Evolutionary conservation across 2,329 filamentous ascomycete genomes (phyloP), one percentile per base, ranked within the genome.

Genomic region (Aspergillus piperis): DNA sequence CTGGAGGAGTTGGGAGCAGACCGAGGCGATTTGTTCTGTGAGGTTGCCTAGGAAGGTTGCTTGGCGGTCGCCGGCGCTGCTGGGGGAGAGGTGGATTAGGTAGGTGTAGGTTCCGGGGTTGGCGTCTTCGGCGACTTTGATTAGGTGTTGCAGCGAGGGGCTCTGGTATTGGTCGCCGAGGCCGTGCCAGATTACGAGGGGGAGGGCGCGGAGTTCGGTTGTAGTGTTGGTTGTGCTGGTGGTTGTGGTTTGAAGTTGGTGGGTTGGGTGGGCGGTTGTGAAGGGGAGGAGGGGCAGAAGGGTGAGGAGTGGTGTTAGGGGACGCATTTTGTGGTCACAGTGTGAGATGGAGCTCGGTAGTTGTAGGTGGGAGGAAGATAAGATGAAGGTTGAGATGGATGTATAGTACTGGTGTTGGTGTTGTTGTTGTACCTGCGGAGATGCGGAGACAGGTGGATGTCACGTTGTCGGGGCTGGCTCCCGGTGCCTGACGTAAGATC

Each of bases 131-230:
- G 89, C 89, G 52, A 97, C 83, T n/a, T 83, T 79, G 64, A 86
- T 90, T 32, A 96, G 83, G 57, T 82, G 76, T 67, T 86, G 84
- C 58, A 98, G 83, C 59, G 93, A 92, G 1, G 92, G 88, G 64
- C 86, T 86, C 55, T 86, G 84, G 79, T 88, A 96, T 75, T 88
- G 73, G 64, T 80, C 78, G 66, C 86, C 86, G n/a, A 88, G 79
- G 59, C 87, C 95, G 77, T 99, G 95, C 95, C 95, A 99, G 78
- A 99, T 90, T 61, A 99, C 84, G 38, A 99, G 83, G 0, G 95
- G 95, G 30, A 97, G 84, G 3, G 91, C 92, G 52, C 68, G 69
- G 48, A 65, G 60, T 27, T 73, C 63, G 57, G 66, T 50, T 17
- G 47, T 62, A 42, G 67, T 74, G 51, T 59, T 69, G 59, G 42